Evolutionary conservation across 331 rosid genomes (phyloP), one percentile per base, ranked within the genome.

Genomic region (Quercus lobata): DNA sequence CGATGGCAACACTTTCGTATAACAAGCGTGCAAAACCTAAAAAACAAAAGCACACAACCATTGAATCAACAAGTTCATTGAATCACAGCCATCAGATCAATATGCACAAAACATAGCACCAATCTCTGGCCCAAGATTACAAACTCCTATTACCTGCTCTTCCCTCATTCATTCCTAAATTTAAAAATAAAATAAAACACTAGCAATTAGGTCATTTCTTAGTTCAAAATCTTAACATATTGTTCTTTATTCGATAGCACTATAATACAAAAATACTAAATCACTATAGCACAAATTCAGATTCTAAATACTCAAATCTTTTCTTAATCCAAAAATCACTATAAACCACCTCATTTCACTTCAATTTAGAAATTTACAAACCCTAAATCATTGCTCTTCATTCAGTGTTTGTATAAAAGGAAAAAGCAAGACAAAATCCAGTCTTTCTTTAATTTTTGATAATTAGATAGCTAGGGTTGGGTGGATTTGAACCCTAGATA

Each of bases 1-100:
- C 2, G 99, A 93, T 0, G 98, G 98, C 3, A 86, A 87, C 15
- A 93, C 94, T 84, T 87, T 91, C 0, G 98, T 83, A 79, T 88
- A 93, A 73, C 99, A 96, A 69, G 99, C 97, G 83, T 90, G 99
- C 78, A 96, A 77, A 17, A 96, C 99, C 99, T 95, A 85, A 80
- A 49, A 71, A 73, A 30, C 49, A 34, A 54, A 76, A 72, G 7
- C 22, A 24, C 52, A n/a, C 32, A 60, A 41, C 53, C 72, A 68
- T 34, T 35, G 18, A 49, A 73, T n/a, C 44, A 4, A 29, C 30
- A 29, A 76, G 60, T 16, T 16, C 72, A 68, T 34, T 35, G 18
- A 49, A 73, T n/a, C 44, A 2, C 49, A 70, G 49, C 5, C 15
- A 0, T 49, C 54, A 11, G 17, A 49, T 49, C 54, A 12, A 49